A percentile compares a stretch with the other conserved stretches of the same genome.
These are phyloP conservation scores for Geotrichum restrictum DNA, from an alignment of 1,139 yeast species.

Conservation along the genomic window DNA sequence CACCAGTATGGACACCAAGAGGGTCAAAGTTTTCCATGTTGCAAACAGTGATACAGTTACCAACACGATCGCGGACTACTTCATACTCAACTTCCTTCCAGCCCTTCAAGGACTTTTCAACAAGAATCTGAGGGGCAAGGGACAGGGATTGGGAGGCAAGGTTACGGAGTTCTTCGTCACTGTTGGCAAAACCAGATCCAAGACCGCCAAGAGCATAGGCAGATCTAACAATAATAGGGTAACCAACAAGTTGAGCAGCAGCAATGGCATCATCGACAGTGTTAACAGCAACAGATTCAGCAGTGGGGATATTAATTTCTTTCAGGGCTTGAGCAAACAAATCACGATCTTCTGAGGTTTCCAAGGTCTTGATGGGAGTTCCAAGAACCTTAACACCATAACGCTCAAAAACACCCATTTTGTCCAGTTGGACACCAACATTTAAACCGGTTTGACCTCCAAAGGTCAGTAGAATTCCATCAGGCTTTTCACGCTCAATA, in stretches of 20 bases:
- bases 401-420: constrained; percentile 87
- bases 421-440: constrained; percentile 90
- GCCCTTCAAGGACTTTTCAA: constrained; percentile 96
- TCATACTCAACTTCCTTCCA: constrained; percentile 99
- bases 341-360: constrained; percentile 96
- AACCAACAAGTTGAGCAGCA: constrained; percentile 84
- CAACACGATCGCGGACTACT: constrained; percentile 95
- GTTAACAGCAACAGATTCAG: constrained; percentile 92
- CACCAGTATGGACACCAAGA: constrained; percentile 98
- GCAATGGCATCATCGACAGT: constrained; percentile 85
- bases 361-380: constrained; percentile 91
- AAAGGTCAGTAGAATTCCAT: constrained; percentile 88
- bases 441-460: constrained; percentile 98
- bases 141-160: constrained; percentile 86
- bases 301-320: constrained; percentile 91
- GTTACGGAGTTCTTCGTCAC: constrained; percentile 75
- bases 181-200: constrained; percentile 94
- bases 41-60: constrained; percentile 98
- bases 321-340: constrained; percentile 90
- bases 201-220: constrained; percentile 97
- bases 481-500: constrained; percentile 93
- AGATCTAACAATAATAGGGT: constrained; percentile 95
- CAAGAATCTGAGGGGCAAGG: constrained; percentile 87
- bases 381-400: constrained; percentile 93
- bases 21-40: constrained; percentile 99